Evolutionary conservation across 2,329 filamentous ascomycete species (phyloP), one percentile per base, ranked within the genome.

Genomic region (Fusarium setosum): DNA sequence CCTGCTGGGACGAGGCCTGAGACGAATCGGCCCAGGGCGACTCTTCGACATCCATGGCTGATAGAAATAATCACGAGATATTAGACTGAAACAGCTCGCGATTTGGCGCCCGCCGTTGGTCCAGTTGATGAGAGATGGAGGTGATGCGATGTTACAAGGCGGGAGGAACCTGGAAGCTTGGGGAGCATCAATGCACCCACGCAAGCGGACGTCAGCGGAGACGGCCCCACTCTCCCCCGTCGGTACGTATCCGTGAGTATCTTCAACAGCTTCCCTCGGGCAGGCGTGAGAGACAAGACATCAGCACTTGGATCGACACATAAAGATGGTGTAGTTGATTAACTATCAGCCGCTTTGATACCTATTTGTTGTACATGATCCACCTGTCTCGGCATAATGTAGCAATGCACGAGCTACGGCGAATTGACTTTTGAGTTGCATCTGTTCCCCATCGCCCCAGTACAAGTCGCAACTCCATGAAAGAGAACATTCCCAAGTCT

Each of bases 21-120:
- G 70, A 73, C 32, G 81, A 79, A 73, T 86, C 84, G 71, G 83
- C 84, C 84, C 84, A 86, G 17, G 84, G 84, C 53, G 83, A 84
- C 71, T 86, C 82, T 74, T 83, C 82, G 63, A 84, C 78, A 68
- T 84, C 83, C 83, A 84, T 84, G 58, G 67, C 60, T 70, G 64
- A 48, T 56, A 26, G 20, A 32, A 45, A 40, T 53, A 26, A 24
- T 45, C 61, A 61, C 55, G 29, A 54, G 31, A 32, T 29, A 35
- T 57, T 24, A 17, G 35, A 47, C 37, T 48, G 48, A 40, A 37
- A 48, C 47, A 59, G 31, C 51, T 65, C 59, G 53, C 24, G 42
- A 63, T 59, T 61, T 44, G 49, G 37, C 29, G 24, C 29, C 47
- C 38, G 48, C 40, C 7, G 40, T 29, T 37, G 35, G 41, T 49